Percentiles rank a stretch among this genome's conserved stretches.
These are phyloP conservation scores for Penicillium cataractarum DNA, from an alignment of 495 filamentous ascomycete species.

Conservation along the genomic window DNA sequence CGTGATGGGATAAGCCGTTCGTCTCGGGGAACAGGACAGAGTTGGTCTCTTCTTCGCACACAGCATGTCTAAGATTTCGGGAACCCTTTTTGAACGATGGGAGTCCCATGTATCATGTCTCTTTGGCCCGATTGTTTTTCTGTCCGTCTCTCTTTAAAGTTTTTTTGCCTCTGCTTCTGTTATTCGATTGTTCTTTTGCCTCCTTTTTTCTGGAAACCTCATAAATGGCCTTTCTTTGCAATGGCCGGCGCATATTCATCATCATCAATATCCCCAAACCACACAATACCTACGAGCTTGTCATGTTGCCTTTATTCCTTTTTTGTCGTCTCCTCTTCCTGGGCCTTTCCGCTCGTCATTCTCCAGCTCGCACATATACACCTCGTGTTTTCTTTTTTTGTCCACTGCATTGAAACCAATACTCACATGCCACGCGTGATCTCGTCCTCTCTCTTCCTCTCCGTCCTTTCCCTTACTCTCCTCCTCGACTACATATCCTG, in stretches of 20 bases:
- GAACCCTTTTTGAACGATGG: conserved; percentile 19
- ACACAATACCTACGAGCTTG: conserved; percentile 21
- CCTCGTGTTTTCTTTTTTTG: conserved; percentile 5
- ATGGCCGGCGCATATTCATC: conserved; percentile 36
- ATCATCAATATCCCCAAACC: conserved; percentile 12
- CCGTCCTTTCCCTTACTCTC: conserved; percentile 10
- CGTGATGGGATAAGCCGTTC: background rate
- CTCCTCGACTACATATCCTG: background rate
- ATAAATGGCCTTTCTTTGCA: conserved; percentile 29
- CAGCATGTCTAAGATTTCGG: conserved; percentile 25
- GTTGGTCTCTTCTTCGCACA: conserved; percentile 18
- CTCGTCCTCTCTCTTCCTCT: conserved; percentile 26
- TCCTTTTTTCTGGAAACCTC: conserved; percentile 23
- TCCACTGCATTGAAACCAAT: conserved; percentile 4
- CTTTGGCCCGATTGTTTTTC: conserved; percentile 32
- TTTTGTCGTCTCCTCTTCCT: conserved; percentile 6
- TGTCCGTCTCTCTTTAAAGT: conserved; percentile 19
- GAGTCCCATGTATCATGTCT: conserved; percentile 37
- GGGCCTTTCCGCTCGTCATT: background rate
- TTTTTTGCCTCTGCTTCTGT: conserved; percentile 11
- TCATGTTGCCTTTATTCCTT: conserved; percentile 5
- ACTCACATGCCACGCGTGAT: conserved; percentile 16
- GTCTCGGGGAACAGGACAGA: background rate
- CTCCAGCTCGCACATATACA: conserved; percentile 26
- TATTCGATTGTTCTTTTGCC: conserved; percentile 11